phyloP scores from a whole-genome alignment of 768 basidiomycete species.

The Pholiota conissans region DNA sequence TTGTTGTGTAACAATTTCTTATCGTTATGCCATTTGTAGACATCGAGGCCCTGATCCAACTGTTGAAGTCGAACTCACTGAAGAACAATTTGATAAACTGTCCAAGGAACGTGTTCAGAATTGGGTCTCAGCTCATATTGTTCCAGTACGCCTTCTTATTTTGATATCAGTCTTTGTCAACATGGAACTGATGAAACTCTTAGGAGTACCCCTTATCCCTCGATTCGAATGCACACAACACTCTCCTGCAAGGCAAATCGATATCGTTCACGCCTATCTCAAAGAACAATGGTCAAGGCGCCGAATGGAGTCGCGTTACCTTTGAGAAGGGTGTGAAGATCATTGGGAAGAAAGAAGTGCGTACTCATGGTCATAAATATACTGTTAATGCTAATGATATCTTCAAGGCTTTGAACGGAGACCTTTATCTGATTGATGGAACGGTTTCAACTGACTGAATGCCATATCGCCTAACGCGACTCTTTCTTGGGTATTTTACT shows the following conservation, averaged over 20 bases:
- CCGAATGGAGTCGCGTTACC: conserved; percentile 60
- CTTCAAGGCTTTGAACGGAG: conserved; percentile 52
- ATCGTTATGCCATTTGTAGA: conserved; percentile 32
- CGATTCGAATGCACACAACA: conserved; percentile 45
- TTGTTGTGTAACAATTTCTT: neutral
- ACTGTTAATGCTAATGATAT: neutral
- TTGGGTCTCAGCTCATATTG: conserved; percentile 84
- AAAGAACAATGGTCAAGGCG: conserved; percentile 32
- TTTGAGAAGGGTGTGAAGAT: conserved; percentile 60
- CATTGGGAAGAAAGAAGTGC: conserved; percentile 60
- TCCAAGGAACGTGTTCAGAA: conserved; percentile 69
- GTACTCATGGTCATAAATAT: neutral
- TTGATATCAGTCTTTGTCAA: neutral
- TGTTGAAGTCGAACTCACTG: conserved; percentile 56
- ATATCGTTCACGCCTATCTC: conserved; percentile 50
- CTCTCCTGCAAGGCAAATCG: conserved; percentile 57
- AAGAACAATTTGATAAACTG: conserved; percentile 61
- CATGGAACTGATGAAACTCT: neutral
- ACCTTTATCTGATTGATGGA: conserved; percentile 59
- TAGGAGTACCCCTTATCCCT: conserved; percentile 52
- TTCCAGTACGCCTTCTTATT: conserved; percentile 56
- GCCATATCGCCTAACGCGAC: neutral
- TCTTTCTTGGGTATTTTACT: neutral
- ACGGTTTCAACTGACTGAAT: conserved; percentile 34
- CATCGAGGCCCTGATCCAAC: conserved; percentile 55